A percentile compares a stretch with the other conserved stretches of the same genome.
These are phyloP conservation scores for Rhizoclosmatium globosum DNA, from an alignment of 192 early-diverging fungal species.

Conservation along the genomic window DNA sequence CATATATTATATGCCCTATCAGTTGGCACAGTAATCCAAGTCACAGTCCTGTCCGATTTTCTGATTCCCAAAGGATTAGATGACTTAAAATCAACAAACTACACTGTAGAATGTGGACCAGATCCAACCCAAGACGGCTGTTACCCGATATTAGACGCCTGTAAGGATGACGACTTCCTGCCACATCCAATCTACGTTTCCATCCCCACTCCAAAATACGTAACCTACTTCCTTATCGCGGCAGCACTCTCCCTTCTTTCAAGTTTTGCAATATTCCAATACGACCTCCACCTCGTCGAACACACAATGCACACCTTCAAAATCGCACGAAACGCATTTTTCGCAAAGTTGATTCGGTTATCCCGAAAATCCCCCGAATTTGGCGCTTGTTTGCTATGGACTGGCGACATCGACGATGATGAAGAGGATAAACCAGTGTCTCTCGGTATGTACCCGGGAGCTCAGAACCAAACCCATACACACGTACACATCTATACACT, in stretches of 20 bases:
- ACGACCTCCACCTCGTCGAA: neutral
- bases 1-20: neutral
- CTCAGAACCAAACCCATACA: neutral
- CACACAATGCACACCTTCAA: neutral
- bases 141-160: neutral
- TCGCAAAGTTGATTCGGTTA: slow-evolving; percentile 1
- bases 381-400: neutral
- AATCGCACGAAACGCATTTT: neutral
- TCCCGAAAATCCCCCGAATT: neutral
- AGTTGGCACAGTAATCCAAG: neutral
- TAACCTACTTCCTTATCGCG: neutral
- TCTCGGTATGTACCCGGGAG: neutral
- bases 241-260: neutral
- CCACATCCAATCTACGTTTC: too few relatives aligned
- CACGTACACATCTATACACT: neutral
- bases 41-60: neutral
- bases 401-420: neutral
- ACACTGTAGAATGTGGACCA: neutral
- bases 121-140: neutral
- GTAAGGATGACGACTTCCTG: too few relatives aligned
- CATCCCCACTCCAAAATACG: neutral
- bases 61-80: neutral
- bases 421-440: neutral
- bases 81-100: neutral
- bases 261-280: neutral